A percentile compares a stretch with the other conserved stretches of the same genome.
Evolutionary conservation across 2,329 filamentous ascomycete genomes (phyloP).

Genomic region (Sphaerulina musiva): DNA sequence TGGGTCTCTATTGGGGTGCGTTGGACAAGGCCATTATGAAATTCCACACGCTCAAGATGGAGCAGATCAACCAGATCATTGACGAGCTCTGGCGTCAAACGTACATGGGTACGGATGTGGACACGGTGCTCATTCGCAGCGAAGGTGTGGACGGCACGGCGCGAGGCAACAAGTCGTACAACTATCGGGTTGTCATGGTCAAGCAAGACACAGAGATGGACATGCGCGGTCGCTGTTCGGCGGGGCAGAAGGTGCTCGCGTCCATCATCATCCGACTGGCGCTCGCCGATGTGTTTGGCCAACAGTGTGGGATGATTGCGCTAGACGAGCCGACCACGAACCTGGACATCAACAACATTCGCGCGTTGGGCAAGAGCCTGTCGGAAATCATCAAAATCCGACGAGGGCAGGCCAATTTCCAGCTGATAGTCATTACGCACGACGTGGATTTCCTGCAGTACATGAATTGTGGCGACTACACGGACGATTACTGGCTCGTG

Average conservation of each 20-base stretch:
- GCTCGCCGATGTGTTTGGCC: constrained; percentile 90
- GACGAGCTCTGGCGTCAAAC: constrained; percentile 96
- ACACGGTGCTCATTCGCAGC: constrained; percentile 90
- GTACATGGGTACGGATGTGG: constrained; percentile 94
- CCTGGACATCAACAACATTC: constrained; percentile 90
- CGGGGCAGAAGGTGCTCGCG: constrained; percentile 92
- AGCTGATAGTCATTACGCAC: constrained; percentile 97
- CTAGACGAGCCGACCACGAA: constrained; percentile 98
- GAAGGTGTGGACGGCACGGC: constrained; percentile 63
- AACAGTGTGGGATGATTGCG: constrained; percentile 92
- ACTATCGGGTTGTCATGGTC: constrained; percentile 95
- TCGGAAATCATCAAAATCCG: constrained; percentile 80
- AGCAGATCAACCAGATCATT: constrained; percentile 91
- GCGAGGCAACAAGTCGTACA: constrained; percentile 75
- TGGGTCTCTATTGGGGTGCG: constrained; percentile 73
- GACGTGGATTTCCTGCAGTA: constrained; percentile 91
- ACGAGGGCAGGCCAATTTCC: constrained; percentile 85
- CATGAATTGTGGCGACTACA: constrained; percentile 92
- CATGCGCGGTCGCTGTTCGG: constrained; percentile 95
- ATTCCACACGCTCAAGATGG: constrained; percentile 95
- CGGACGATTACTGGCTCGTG: constrained; percentile 85
- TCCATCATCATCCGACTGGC: constrained; percentile 96
- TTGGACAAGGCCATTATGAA: constrained; percentile 97
- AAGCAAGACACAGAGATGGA: constrained; percentile 98
- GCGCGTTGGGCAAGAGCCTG: constrained; percentile 74